Conservation (phyloP, 345 rosid genomes). For the Zanthoxylum bungeanum region DNA sequence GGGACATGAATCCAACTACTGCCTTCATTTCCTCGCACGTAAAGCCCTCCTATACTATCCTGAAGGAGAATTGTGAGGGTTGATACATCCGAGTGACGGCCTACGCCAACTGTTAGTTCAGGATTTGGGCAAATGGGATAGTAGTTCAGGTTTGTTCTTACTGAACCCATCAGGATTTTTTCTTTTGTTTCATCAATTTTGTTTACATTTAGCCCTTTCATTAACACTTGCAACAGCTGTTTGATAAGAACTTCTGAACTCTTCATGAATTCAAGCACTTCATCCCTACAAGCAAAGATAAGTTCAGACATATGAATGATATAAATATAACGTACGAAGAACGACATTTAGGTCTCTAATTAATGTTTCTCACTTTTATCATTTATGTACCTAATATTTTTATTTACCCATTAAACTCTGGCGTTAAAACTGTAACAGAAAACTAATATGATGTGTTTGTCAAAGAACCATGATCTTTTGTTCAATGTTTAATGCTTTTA, state of each 20-base stretch:
- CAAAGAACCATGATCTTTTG: too few relatives aligned
- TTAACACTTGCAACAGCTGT: conserved; percentile 34
- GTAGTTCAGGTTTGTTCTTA: conserved; percentile 38
- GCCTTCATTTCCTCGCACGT: conserved; percentile 32
- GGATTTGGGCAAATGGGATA: conserved; percentile 46
- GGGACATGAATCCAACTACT: conserved; percentile 24
- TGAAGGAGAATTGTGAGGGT: conserved; percentile 43
- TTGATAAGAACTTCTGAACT: conserved; percentile 34
- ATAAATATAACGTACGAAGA: too few relatives aligned
- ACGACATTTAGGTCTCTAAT: too few relatives aligned
- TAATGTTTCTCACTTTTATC: too few relatives aligned
- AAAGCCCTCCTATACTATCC: conserved; percentile 45
- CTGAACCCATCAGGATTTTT: conserved; percentile 36
- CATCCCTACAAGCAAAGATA: conserved; percentile 22
- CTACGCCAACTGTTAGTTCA: conserved; percentile 43
- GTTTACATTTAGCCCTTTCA: conserved; percentile 35
- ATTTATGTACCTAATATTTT: too few relatives aligned
- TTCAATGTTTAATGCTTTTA: too few relatives aligned
- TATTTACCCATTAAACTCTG: too few relatives aligned
- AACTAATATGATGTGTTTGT: too few relatives aligned
- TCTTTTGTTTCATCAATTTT: conserved; percentile 36
- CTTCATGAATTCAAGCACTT: conserved; percentile 42
- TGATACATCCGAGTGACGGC: conserved; percentile 42
- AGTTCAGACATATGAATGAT: too few relatives aligned
- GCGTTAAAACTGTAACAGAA: too few relatives aligned